A percentile compares a stretch with the other conserved stretches of the same genome.
Conservation (phyloP, 495 filamentous ascomycete species). For the Daldinia caldariorum region DNA sequence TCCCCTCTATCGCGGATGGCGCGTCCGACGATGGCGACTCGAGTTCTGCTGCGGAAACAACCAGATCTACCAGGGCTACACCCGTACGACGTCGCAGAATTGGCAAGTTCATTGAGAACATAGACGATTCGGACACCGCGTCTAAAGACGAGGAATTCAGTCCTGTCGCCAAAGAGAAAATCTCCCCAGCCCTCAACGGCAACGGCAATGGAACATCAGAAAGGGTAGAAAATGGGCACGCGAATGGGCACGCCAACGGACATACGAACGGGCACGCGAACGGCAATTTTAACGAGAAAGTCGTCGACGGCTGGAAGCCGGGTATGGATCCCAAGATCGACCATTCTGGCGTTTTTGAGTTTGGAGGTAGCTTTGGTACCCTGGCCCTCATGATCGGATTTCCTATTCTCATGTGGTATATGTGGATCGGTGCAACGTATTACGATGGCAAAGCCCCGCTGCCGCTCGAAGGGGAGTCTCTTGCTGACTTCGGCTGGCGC, state of each 20-base stretch:
- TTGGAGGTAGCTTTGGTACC: conserved; percentile 83
- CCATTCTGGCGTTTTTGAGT: conserved; percentile 83
- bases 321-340: conserved; percentile 82
- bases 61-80: conserved; percentile 29
- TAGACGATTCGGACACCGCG: conserved; percentile 52
- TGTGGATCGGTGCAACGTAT: conserved; percentile 96
- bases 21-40: conserved; percentile 58
- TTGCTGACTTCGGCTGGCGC: conserved; percentile 72
- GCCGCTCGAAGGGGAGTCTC: conserved; percentile 71
- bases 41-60: conserved; percentile 53
- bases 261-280: conserved; percentile 56
- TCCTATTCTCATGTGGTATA: conserved; percentile 95
- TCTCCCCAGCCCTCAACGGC: conserved; percentile 33
- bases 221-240: conserved; percentile 36
- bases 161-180: conserved; percentile 43
- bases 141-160: conserved; percentile 45
- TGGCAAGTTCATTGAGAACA: conserved; percentile 58
- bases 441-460: conserved; percentile 84
- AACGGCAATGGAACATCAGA: conserved; percentile 30
- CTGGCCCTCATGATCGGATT: conserved; percentile 89
- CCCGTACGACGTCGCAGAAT: conserved; percentile 51
- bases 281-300: conserved; percentile 50
- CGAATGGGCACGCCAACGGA: conserved; percentile 42
- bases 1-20: conserved; percentile 45
- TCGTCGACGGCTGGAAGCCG: conserved; percentile 73